Percentiles rank a stretch among this genome's conserved stretches.
These are phyloP conservation scores for Exserohilum rostratum DNA, from an alignment of 2,329 filamentous ascomycete species.

Conservation along the genomic window DNA sequence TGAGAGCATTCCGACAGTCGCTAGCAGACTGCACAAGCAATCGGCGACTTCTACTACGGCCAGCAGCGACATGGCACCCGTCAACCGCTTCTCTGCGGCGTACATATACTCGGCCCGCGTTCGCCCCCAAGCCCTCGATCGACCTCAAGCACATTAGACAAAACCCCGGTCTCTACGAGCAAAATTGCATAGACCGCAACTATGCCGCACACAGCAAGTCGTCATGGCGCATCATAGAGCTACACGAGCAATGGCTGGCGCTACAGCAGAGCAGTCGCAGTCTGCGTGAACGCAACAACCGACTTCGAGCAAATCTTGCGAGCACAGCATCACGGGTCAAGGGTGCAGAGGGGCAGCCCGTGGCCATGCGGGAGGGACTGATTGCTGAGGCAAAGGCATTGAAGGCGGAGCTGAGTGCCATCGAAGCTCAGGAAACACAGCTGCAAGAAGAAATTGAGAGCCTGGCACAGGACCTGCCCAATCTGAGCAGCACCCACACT, in stretches of 20 bases:
- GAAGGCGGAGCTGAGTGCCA: conserved; percentile 65
- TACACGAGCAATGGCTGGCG: conserved; percentile 54
- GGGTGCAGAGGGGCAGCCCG: conserved; percentile 38
- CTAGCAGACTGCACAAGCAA: conserved; percentile 22
- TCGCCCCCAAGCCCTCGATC: conserved; percentile 77
- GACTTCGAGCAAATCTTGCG: conserved; percentile 60
- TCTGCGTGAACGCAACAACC: conserved; percentile 70
- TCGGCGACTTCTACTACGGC: conserved; percentile 12
- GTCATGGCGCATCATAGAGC: conserved; percentile 60
- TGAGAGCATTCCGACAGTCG: conserved; percentile 22
- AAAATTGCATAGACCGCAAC: conserved; percentile 85
- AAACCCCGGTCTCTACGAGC: conserved; percentile 77
- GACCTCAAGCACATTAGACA: conserved; percentile 91
- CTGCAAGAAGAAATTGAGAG: conserved; percentile 70
- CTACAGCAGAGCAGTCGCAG: conserved; percentile 65
- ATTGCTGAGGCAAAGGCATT: conserved; percentile 68
- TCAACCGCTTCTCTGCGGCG: conserved; percentile 48
- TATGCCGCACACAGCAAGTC: conserved; percentile 65
- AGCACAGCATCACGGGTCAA: conserved; percentile 48
- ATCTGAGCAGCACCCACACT: conserved; percentile 78
- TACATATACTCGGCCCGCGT: conserved; percentile 64
- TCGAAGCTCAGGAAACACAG: conserved; percentile 67
- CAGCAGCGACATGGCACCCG: neutral
- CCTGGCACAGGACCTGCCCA: conserved; percentile 81
- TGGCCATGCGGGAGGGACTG: conserved; percentile 57